Conservation (phyloP, 257 asterid species). For the Gentiana dahurica region DNA sequence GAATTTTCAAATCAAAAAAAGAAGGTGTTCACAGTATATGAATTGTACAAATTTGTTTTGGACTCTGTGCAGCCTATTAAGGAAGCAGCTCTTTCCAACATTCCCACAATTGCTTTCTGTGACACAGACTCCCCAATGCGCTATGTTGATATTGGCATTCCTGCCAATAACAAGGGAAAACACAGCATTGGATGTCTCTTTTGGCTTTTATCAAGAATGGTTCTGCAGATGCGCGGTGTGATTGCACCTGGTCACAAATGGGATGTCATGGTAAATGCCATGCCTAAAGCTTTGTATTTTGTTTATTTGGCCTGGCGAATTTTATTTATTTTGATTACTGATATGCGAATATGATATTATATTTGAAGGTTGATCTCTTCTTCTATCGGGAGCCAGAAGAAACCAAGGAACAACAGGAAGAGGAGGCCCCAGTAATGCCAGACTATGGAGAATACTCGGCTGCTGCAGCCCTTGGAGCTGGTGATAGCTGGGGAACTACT, state of each 20-base stretch:
- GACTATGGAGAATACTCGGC: constrained; percentile 14
- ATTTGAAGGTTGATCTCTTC: constrained; percentile 24
- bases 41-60: neutral
- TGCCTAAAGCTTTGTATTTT: neutral
- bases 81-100: constrained; percentile 27
- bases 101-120: constrained; percentile 35
- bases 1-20: neutral
- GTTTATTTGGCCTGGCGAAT: neutral
- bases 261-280: constrained; percentile 27
- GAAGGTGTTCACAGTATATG: neutral
- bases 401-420: constrained; percentile 23
- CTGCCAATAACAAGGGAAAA: constrained; percentile 34
- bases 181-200: constrained; percentile 33
- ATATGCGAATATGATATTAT: neutral
- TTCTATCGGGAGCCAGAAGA: constrained; percentile 38
- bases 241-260: constrained; percentile 31
- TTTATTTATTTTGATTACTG: too few relatives aligned
- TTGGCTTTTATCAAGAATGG: constrained; percentile 35
- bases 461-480: constrained; percentile 11
- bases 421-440: constrained; percentile 14
- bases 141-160: constrained; percentile 33
- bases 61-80: constrained; percentile 25
- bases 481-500: constrained; percentile 15
- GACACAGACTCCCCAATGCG: constrained; percentile 33
- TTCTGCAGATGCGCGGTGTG: constrained; percentile 32